These are phyloP conservation scores for Fonsecaea pugnacius DNA, from an alignment of 2,329 filamentous ascomycete genomes.

Conservation along the genomic window DNA sequence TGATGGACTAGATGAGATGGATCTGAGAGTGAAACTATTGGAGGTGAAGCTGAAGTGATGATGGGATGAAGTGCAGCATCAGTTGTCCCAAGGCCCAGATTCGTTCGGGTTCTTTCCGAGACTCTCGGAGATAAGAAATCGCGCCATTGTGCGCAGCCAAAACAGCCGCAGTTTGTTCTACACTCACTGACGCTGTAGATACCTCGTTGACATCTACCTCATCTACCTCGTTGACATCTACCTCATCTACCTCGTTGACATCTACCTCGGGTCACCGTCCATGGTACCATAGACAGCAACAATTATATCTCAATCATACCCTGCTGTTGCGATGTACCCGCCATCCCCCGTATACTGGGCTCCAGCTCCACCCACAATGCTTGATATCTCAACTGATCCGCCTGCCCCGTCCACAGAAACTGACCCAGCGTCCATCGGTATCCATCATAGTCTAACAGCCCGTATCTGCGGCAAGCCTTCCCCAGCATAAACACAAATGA, in stretches of 20 bases:
- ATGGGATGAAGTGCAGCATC: background rate
- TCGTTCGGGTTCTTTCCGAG: background rate
- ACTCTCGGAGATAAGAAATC: slow-evolving; percentile 5
- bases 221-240: no score
- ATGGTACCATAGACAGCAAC: no score
- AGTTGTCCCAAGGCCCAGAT: no score
- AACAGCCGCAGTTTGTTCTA: background rate
- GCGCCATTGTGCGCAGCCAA: background rate
- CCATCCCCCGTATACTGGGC: background rate
- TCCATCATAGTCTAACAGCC: slow-evolving; percentile 13
- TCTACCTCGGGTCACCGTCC: background rate
- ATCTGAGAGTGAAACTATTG: background rate
- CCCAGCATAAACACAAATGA: slow-evolving; percentile 22
- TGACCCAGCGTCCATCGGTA: slow-evolving; percentile 15
- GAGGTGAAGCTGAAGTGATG: background rate
- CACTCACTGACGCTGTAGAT: background rate
- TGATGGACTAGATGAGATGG: background rate
- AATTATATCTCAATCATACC: background rate
- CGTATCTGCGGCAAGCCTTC: slow-evolving; percentile 21
- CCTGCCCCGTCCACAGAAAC: slow-evolving; percentile 29
- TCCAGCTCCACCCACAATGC: slow-evolving; percentile 20
- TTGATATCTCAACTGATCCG: slow-evolving; percentile 23
- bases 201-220: background rate
- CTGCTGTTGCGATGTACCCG: background rate
- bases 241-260: background rate